Evolutionary conservation across 306 rosid species (phyloP).

Genomic region (Castanospermum australe): DNA sequence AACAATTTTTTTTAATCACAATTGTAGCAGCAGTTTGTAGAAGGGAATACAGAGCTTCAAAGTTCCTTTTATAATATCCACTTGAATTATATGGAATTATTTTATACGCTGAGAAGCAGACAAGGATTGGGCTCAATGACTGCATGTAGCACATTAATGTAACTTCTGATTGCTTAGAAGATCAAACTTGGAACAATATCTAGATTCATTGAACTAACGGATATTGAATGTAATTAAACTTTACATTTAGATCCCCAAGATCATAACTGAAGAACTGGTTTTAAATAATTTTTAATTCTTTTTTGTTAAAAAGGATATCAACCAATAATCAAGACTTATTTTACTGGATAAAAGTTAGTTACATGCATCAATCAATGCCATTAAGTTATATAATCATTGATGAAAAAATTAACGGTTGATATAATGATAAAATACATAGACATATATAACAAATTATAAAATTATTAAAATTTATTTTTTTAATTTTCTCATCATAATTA

Average conservation of each 20-base stretch:
- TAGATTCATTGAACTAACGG: conserved; percentile 40
- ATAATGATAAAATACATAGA: too few relatives aligned
- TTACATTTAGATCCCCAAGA: conserved; percentile 15
- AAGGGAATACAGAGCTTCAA: background rate
- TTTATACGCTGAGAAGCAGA: conserved; percentile 20
- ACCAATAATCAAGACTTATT: too few relatives aligned
- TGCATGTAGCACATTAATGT: conserved; percentile 25
- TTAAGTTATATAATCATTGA: too few relatives aligned
- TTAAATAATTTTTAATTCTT: too few relatives aligned
- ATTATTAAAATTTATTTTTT: too few relatives aligned
- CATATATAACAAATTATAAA: too few relatives aligned
- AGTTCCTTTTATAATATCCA: conserved; percentile 20
- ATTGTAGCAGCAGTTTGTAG: background rate
- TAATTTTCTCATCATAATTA: too few relatives aligned
- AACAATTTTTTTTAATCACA: background rate
- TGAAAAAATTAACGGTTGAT: too few relatives aligned
- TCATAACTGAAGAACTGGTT: background rate
- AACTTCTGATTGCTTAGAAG: conserved; percentile 32
- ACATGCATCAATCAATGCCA: too few relatives aligned
- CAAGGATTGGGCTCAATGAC: conserved; percentile 38
- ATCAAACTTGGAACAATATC: conserved; percentile 22
- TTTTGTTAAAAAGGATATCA: too few relatives aligned
- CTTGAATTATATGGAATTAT: conserved; percentile 20
- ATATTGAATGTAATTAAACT: background rate
- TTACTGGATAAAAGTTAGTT: too few relatives aligned